Conservation (phyloP, 441 rosid genomes). For the Aquilaria agallochum region DNA sequence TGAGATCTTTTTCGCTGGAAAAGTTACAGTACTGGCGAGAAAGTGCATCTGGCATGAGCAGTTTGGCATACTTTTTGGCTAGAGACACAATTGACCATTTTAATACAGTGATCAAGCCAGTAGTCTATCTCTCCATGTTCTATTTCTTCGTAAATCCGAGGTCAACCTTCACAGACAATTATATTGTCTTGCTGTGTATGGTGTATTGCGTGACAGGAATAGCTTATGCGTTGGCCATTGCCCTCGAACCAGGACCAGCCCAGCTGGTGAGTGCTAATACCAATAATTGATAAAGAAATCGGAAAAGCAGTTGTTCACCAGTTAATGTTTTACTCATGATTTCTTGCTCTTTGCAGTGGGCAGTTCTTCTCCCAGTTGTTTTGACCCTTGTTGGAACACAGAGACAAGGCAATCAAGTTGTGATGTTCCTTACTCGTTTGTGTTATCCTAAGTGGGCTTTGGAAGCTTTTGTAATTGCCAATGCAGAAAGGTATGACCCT, state of each 20-base stretch:
- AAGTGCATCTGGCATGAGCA: slow-evolving; percentile 89
- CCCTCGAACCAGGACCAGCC: slow-evolving; percentile 74
- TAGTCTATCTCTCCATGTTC: slow-evolving; percentile 94
- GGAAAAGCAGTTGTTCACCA: neutral
- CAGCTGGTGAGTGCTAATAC: slow-evolving; percentile 68
- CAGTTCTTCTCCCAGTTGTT: slow-evolving; percentile 96
- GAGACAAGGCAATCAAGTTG: slow-evolving; percentile 26
- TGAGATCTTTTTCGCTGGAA: slow-evolving; percentile 85
- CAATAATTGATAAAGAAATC: neutral
- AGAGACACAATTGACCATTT: slow-evolving; percentile 91
- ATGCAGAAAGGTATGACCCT: slow-evolving; percentile 62
- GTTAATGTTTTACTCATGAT: slow-evolving; percentile 10
- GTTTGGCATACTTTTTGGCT: slow-evolving; percentile 88
- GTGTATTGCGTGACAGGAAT: slow-evolving; percentile 93
- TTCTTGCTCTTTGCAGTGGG: slow-evolving; percentile 51
- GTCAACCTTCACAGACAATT: slow-evolving; percentile 76
- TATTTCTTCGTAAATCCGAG: slow-evolving; percentile 90
- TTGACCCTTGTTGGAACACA: slow-evolving; percentile 81
- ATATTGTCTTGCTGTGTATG: slow-evolving; percentile 69
- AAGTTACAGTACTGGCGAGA: slow-evolving; percentile 92
- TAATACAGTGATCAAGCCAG: slow-evolving; percentile 77
- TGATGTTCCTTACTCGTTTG: slow-evolving; percentile 43
- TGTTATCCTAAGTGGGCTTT: slow-evolving; percentile 92
- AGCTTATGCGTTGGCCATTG: slow-evolving; percentile 83
- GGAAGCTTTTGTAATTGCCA: slow-evolving; percentile 77